Evolutionary conservation across 805 yeast genomes (phyloP).

Genomic region (Candida qinlingensis): DNA sequence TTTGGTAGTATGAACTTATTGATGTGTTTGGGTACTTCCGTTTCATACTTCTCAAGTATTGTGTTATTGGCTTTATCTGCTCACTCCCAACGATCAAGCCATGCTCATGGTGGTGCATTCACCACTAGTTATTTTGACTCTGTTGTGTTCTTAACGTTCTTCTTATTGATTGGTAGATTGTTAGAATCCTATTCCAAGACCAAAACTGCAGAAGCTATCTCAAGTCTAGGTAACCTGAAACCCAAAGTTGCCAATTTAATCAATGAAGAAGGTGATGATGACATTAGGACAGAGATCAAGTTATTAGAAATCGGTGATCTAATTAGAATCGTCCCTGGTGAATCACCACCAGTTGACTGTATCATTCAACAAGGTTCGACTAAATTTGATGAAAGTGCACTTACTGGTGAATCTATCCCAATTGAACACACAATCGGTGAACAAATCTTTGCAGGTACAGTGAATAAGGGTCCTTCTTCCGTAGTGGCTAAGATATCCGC

Average conservation of each 20-base stretch:
- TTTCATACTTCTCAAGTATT: constrained; percentile 66
- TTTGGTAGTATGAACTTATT: constrained; percentile 78
- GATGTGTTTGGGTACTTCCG: constrained; percentile 67
- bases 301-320: constrained; percentile 48
- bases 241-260: constrained; percentile 44
- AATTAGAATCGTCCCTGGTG: constrained; percentile 46
- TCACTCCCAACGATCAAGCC: constrained; percentile 4
- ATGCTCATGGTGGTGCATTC: constrained; percentile 31
- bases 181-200: constrained; percentile 63
- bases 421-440: constrained; percentile 55
- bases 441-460: constrained; percentile 67
- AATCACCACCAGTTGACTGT: constrained; percentile 57
- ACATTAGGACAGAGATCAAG: constrained; percentile 34
- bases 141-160: constrained; percentile 69
- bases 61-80: constrained; percentile 47
- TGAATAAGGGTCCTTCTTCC: constrained; percentile 53
- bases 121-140: constrained; percentile 73
- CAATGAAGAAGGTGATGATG: constrained; percentile 25
- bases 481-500: constrained; percentile 52
- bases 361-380: constrained; percentile 42
- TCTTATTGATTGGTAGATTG: constrained; percentile 63
- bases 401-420: constrained; percentile 60
- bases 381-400: constrained; percentile 55
- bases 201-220: constrained; percentile 62
- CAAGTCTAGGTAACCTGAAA: constrained; percentile 46